These are phyloP conservation scores for Pseudozyma sp. DNA, from an alignment of 1,284 basidiomycete species.

Conservation along the genomic window DNA sequence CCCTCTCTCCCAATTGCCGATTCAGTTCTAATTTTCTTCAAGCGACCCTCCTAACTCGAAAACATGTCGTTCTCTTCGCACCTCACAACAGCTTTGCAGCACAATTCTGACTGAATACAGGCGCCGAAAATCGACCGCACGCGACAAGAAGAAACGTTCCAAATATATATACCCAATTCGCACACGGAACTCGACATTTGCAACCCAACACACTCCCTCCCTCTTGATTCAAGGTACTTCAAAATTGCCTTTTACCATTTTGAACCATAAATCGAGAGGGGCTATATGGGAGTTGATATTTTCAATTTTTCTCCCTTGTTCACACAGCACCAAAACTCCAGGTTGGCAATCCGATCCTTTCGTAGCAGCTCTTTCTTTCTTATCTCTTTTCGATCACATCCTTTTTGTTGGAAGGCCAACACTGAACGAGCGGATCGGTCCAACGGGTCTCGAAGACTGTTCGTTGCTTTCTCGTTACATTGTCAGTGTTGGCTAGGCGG, in stretches of 20 bases:
- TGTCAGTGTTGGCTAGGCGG: no score
- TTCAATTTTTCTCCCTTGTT: conserved; percentile 47
- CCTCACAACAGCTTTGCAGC: conserved; percentile 1
- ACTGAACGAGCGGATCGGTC: no score
- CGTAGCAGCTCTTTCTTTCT: conserved; percentile 1
- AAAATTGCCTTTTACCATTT: conserved; percentile 62
- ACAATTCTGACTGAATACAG: neutral
- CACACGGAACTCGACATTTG: neutral
- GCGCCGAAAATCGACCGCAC: conserved; percentile 5
- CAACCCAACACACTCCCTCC: conserved; percentile 45
- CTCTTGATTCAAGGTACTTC: conserved; percentile 56
- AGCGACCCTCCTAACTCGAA: conserved; percentile 38
- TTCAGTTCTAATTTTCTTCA: neutral
- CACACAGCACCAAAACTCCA: conserved; percentile 17
- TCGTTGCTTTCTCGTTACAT: no score
- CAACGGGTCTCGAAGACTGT: no score
- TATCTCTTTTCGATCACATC: no score
- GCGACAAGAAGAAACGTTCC: conserved; percentile 6
- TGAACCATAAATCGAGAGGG: conserved; percentile 59
- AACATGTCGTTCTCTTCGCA: neutral
- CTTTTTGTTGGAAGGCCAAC: no score
- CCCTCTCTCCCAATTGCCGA: neutral
- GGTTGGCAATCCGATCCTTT: conserved; percentile 20
- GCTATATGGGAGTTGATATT: conserved; percentile 49
- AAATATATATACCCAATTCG: conserved; percentile 21